Evolutionary conservation across 202 grass and related monocot genomes (phyloP).

Genomic region (Miscanthus sacchariflorus): DNA sequence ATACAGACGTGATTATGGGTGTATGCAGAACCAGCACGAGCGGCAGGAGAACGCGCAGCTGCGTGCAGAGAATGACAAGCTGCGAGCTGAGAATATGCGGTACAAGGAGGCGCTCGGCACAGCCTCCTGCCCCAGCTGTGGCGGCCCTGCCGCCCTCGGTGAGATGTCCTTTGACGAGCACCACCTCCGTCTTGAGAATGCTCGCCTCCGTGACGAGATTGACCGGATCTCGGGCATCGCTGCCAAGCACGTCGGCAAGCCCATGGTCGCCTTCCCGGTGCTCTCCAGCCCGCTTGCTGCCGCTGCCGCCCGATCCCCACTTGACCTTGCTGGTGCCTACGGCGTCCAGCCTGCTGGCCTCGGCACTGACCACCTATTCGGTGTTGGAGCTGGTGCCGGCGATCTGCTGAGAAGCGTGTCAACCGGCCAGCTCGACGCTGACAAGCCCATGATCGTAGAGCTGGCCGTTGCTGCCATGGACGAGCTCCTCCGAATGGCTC

Average conservation of each 20-base stretch:
- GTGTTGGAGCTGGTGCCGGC: slow-evolving; percentile 37
- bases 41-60: too few species aligned
- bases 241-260: slow-evolving; percentile 88
- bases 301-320: too few species aligned
- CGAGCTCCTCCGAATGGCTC: slow-evolving; percentile 80
- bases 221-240: slow-evolving; percentile 91
- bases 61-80: too few species aligned
- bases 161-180: slow-evolving; percentile 99
- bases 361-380: slow-evolving; percentile 50
- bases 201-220: slow-evolving; percentile 87
- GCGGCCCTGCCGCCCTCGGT: slow-evolving; percentile 72
- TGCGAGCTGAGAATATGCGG: too few species aligned
- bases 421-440: slow-evolving; percentile 52
- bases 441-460: slow-evolving; percentile 92
- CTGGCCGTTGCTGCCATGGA: slow-evolving; percentile 94
- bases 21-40: too few species aligned
- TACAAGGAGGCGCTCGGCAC: slow-evolving; percentile 18
- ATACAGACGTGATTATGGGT: too few species aligned
- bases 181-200: slow-evolving; percentile 86
- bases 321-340: too few species aligned
- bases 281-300: slow-evolving; percentile 53
- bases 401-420: slow-evolving; percentile 56
- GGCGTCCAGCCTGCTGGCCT: slow-evolving; percentile 17
- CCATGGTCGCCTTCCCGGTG: slow-evolving; percentile 71
- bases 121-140: slow-evolving; percentile 89